phyloP scores from a whole-genome alignment of 148 eudicot species.

The Arbutus unedo region DNA sequence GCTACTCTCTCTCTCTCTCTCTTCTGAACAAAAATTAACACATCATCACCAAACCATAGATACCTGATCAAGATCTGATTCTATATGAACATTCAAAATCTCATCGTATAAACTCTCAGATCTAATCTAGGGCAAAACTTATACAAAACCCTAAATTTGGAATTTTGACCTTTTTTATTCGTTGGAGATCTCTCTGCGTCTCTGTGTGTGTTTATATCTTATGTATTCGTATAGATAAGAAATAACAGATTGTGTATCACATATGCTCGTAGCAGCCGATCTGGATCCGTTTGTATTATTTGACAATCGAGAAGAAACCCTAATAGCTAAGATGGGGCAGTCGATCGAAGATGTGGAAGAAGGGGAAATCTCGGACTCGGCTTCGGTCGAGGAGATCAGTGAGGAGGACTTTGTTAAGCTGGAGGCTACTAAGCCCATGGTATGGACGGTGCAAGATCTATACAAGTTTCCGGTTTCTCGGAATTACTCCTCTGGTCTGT shows the following conservation, averaged over 20 bases:
- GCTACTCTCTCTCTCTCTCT: not conserved
- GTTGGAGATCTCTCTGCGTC: not conserved
- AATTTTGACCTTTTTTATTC: not conserved
- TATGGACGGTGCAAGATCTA: slow-evolving; percentile 71
- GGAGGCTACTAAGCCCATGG: slow-evolving; percentile 24
- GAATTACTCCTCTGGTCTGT: slow-evolving; percentile 57
- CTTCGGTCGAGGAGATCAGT: slow-evolving; percentile 42
- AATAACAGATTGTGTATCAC: slow-evolving; percentile 16
- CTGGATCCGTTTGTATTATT: slow-evolving; percentile 20
- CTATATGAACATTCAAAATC: slow-evolving; percentile 14
- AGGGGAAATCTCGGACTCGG: slow-evolving; percentile 68
- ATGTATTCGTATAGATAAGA: not conserved
- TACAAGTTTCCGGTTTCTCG: slow-evolving; percentile 62
- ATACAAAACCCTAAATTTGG: slow-evolving; percentile 19
- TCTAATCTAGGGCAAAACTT: slow-evolving; percentile 9
- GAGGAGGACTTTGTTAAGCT: slow-evolving; percentile 37
- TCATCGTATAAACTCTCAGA: slow-evolving; percentile 14
- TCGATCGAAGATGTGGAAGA: slow-evolving; percentile 54
- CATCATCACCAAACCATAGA: not conserved
- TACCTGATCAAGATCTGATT: slow-evolving; percentile 16
- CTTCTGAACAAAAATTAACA: not conserved
- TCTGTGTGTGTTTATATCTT: not conserved
- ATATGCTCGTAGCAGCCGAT: slow-evolving; percentile 12
- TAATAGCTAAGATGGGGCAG: slow-evolving; percentile 34
- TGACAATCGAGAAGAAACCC: slow-evolving; percentile 30